Percentiles rank a stretch among this genome's conserved stretches.
These are phyloP conservation scores for Funneliformis caledonium DNA, from an alignment of 371 early-diverging fungal species.

Conservation along the genomic window DNA sequence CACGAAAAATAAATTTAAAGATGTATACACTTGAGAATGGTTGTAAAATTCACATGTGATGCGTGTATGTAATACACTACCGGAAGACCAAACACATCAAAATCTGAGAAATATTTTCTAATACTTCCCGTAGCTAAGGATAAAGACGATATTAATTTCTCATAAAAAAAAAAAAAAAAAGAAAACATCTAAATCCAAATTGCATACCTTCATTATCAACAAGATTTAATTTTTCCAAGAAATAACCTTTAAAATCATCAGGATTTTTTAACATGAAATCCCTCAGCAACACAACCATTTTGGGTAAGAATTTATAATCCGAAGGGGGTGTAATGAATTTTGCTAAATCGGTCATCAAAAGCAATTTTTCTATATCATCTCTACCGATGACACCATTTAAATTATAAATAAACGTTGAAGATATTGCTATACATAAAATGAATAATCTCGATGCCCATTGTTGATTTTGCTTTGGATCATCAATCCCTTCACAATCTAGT, in stretches of 20 bases:
- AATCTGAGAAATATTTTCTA: slow-evolving; percentile 7
- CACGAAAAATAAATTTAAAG: no score
- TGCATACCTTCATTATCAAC: slow-evolving; percentile 16
- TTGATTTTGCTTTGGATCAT: slow-evolving; percentile 31
- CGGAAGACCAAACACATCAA: slow-evolving; percentile 10
- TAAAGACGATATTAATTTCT: no score
- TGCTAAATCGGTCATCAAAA: slow-evolving; percentile 32
- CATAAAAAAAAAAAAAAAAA: no score
- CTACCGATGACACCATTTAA: slow-evolving; percentile 26
- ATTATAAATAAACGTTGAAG: slow-evolving; percentile 32
- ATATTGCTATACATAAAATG: slow-evolving; percentile 25
- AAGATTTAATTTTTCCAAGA: slow-evolving; percentile 8
- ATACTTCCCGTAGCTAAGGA: slow-evolving; percentile 14
- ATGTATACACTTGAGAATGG: no score
- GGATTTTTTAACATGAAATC: slow-evolving; percentile 12
- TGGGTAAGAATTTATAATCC: slow-evolving; percentile 23
- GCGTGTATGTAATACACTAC: neutral
- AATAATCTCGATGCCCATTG: slow-evolving; percentile 24
- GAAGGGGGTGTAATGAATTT: slow-evolving; percentile 19
- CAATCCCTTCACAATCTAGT: slow-evolving; percentile 30
- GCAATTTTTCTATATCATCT: slow-evolving; percentile 21
- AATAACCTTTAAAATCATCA: slow-evolving; percentile 1
- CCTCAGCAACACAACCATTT: slow-evolving; percentile 17
- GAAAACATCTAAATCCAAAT: no score
- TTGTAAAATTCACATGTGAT: neutral